Percentiles rank a stretch among this genome's conserved stretches.
These are phyloP conservation scores for Populus deltoides DNA, from an alignment of 345 rosid species.

Conservation along the genomic window DNA sequence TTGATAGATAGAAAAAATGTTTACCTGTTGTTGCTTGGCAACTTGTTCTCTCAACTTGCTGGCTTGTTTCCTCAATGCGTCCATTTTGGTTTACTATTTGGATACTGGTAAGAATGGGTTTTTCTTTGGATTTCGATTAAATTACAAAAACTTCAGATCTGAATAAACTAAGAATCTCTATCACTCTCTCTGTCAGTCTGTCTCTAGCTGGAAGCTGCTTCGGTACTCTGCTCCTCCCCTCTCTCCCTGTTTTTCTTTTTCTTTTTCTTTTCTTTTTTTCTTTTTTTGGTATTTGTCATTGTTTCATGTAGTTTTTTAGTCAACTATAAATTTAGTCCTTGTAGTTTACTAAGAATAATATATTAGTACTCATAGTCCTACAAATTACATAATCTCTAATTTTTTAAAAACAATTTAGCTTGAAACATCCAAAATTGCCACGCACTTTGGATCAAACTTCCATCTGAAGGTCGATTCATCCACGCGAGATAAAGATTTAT, in stretches of 20 bases:
- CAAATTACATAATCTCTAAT: no score
- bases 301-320: background rate
- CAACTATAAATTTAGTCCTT: background rate
- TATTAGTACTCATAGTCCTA: no score
- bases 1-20: background rate
- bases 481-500: no score
- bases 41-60: conserved; percentile 92
- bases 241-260: background rate
- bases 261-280: background rate
- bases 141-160: background rate
- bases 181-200: background rate
- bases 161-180: background rate
- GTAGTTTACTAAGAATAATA: no score
- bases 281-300: background rate
- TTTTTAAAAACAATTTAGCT: no score
- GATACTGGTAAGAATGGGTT: background rate
- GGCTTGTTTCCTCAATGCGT: conserved; percentile 88
- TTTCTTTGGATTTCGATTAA: background rate
- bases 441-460: no score
- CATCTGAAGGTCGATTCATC: no score
- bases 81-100: conserved; percentile 40
- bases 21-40: conserved; percentile 83
- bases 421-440: no score
- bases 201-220: background rate
- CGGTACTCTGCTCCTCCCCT: background rate